phyloP scores from a whole-genome alignment of 2,329 filamentous ascomycete species.

The Nectriaceae sp. region DNA sequence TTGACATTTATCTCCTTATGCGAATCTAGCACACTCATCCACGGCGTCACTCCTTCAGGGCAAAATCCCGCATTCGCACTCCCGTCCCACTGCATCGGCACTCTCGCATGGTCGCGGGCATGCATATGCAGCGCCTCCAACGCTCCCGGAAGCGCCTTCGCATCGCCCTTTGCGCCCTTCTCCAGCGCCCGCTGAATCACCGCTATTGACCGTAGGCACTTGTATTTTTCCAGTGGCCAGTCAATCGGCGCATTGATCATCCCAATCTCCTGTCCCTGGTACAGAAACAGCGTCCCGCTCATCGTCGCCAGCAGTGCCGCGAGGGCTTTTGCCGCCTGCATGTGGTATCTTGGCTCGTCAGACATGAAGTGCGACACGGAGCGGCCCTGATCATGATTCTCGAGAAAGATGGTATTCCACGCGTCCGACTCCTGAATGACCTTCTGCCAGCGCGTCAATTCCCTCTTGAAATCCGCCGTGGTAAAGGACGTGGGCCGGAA shows the following conservation, averaged over 20 bases:
- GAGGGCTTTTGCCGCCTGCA: constrained; percentile 52
- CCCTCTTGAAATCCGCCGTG: too few species aligned
- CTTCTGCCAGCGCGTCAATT: constrained; percentile 49
- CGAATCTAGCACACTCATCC: constrained; percentile 70
- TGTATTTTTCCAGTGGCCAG: constrained; percentile 55
- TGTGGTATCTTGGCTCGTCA: constrained; percentile 45
- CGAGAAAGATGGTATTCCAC: constrained; percentile 62
- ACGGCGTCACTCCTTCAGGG: constrained; percentile 46
- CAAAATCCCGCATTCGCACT: constrained; percentile 64
- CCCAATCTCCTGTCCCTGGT: constrained; percentile 63
- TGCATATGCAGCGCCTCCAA: constrained; percentile 57
- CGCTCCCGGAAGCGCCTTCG: constrained; percentile 43
- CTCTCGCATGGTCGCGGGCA: constrained; percentile 63
- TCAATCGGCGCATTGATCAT: constrained; percentile 56
- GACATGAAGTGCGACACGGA: constrained; percentile 55
- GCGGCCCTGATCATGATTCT: constrained; percentile 65
- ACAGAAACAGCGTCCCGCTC: constrained; percentile 57
- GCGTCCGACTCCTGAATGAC: constrained; percentile 51
- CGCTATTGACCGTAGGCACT: constrained; percentile 55
- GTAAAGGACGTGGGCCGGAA: constrained; percentile 48
- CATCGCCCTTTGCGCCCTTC: constrained; percentile 36
- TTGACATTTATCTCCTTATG: too few species aligned
- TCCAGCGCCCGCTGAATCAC: constrained; percentile 54
- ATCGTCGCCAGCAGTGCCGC: constrained; percentile 51
- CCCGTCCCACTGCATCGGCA: constrained; percentile 67